Percentiles rank a stretch among this genome's conserved stretches.
Conservation (phyloP, 129 eudicot species). For the Helianthus tuberosus region DNA sequence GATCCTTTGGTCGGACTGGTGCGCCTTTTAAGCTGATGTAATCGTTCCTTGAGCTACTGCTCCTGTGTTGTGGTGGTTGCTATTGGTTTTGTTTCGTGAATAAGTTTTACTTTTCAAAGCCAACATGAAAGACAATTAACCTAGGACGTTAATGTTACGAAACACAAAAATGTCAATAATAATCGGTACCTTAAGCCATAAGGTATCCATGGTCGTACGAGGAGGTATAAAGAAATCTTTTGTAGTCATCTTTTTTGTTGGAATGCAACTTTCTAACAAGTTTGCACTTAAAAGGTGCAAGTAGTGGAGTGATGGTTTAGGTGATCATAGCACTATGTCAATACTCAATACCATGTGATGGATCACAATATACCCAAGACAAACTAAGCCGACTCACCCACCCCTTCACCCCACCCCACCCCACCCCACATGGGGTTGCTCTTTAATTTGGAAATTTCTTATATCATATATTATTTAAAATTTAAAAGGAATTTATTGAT, state of each 20-base stretch:
- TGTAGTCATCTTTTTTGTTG: neutral
- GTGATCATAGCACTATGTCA: constrained; percentile 8
- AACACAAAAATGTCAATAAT: neutral
- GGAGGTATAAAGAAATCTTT: neutral
- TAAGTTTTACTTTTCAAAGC: no score
- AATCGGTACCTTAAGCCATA: constrained; percentile 14
- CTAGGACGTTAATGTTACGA: neutral
- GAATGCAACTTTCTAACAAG: neutral
- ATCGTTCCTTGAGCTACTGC: no score
- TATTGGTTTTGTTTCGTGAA: no score
- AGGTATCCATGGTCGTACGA: neutral
- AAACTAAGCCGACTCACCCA: constrained; percentile 13
- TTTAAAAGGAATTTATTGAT: neutral
- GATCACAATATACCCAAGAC: constrained; percentile 9
- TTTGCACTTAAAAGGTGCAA: constrained; percentile 6
- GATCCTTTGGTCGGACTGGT: no score
- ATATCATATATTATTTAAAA: neutral
- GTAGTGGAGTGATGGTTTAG: constrained; percentile 23
- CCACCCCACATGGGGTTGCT: constrained; percentile 20
- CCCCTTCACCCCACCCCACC: constrained; percentile 8
- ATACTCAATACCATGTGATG: constrained; percentile 15
- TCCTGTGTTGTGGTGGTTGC: no score
- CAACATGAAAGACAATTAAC: neutral
- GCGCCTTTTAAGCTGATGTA: no score
- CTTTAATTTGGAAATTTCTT: neutral